Base-by-base conservation (phyloP, 805 yeast species). In the Nadsonia fulvescens region DNA sequence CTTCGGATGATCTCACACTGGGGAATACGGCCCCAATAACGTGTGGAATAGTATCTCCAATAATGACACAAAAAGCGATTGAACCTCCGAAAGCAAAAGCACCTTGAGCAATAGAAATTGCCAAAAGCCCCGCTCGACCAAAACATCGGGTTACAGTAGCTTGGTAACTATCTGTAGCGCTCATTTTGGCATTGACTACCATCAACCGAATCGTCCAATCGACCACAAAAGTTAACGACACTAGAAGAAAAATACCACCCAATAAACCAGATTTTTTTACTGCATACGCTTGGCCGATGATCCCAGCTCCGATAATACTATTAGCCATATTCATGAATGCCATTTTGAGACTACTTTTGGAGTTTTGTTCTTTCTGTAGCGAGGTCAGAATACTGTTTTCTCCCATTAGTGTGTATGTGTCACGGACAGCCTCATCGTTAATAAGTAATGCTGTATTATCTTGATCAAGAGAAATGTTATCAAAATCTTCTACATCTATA, bases 321-420 rank as follows among this genome's bases (percentile, higher is more conserved):
- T 83, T 83, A 6, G 94, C 92, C 93, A 83, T 82, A 49, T 86
- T 86, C 91, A 83, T 77, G 43, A 83, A 82, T 4, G 95, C 95
- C 79, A 75, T 75, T 31, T 63, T 65, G 61, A 83, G 59, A 20
- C 59, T 62, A 2, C 77, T 66, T 37, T 65, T 66, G 27, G n/a
- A n/a, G n/a, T n/a, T n/a, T n/a, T n/a, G n/a, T n/a, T n/a, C n/a
- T n/a, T n/a, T n/a, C n/a, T n/a, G n/a, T n/a, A n/a, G n/a, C n/a
- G n/a, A n/a, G n/a, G n/a, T n/a, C n/a, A n/a, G n/a, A n/a, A n/a
- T n/a, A n/a, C n/a, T n/a, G n/a, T n/a, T n/a, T n/a, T n/a, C n/a
- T n/a, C n/a, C n/a, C n/a, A n/a, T n/a, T n/a, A n/a, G n/a, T n/a
- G n/a, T n/a, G n/a, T n/a, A n/a, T n/a, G n/a, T n/a, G n/a, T n/a